Conservation (phyloP, 2,329 filamentous ascomycete species). For the Eutypa lata region DNA sequence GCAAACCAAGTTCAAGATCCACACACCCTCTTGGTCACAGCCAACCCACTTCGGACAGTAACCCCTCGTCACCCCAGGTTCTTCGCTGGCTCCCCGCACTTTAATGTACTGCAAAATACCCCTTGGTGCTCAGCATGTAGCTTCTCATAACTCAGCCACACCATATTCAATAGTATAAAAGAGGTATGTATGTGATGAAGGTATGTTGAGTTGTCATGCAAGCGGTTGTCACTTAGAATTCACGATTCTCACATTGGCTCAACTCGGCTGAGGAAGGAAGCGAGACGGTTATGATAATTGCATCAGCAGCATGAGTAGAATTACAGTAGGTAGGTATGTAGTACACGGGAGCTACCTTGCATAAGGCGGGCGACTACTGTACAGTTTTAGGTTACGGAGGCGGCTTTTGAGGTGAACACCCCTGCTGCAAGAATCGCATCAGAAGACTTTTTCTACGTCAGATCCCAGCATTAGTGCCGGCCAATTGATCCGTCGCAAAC, state of each 20-base stretch:
- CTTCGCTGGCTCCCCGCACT: neutral
- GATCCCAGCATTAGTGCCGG: neutral
- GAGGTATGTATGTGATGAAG: too few species aligned
- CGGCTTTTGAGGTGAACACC: neutral
- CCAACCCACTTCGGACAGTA: neutral
- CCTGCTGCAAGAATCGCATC: neutral
- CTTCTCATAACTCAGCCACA: neutral
- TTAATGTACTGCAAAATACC: neutral
- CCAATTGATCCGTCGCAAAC: neutral
- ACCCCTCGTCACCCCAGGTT: neutral
- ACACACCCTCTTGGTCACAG: neutral
- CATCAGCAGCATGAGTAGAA: too few species aligned
- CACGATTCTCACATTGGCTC: too few species aligned
- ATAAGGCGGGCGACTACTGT: neutral
- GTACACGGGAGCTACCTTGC: neutral
- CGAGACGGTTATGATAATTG: too few species aligned
- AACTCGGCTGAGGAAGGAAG: too few species aligned
- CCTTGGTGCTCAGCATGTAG: neutral
- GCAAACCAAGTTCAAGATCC: neutral
- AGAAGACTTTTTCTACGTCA: neutral
- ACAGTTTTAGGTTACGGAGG: conserved; percentile 1
- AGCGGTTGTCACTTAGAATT: too few species aligned
- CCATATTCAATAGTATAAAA: too few species aligned
- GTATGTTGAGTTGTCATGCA: too few species aligned
- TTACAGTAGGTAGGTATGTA: too few species aligned